These are phyloP conservation scores for Zanthoxylum bungeanum DNA, from an alignment of 345 rosid species.

Conservation along the genomic window DNA sequence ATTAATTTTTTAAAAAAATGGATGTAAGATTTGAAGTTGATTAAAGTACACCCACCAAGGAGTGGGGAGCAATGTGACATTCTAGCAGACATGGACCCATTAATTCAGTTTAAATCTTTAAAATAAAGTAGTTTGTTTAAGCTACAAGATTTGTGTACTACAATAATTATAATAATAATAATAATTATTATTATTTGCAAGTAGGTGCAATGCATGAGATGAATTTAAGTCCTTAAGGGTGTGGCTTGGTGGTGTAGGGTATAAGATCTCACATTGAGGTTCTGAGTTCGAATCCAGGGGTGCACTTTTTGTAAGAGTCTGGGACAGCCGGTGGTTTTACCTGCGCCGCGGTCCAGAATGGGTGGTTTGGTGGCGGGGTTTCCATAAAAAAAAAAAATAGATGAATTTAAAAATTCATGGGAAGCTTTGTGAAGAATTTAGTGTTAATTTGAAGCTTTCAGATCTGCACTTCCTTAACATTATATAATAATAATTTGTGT, in stretches of 20 bases:
- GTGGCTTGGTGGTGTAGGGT: no score
- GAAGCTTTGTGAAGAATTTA: background rate
- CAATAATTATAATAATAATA: background rate
- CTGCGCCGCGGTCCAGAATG: no score
- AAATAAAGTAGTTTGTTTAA: background rate
- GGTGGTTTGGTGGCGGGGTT: no score
- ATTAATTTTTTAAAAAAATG: background rate
- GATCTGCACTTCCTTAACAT: background rate
- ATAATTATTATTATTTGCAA: background rate
- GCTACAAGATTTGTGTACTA: background rate
- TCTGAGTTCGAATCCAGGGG: no score
- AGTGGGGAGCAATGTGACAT: background rate
- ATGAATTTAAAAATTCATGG: no score
- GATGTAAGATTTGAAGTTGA: background rate
- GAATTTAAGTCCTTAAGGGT: no score
- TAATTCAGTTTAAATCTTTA: no score
- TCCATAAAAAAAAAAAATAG: no score
- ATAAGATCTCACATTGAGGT: no score
- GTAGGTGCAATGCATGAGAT: background rate
- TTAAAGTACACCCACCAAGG: background rate
- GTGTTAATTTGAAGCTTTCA: background rate
- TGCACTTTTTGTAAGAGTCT: no score
- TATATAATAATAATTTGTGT: background rate
- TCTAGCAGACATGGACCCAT: slow-evolving; percentile 2
- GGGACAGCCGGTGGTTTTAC: no score